Conservation (phyloP, 768 basidiomycete species). For the Lentinula edodes region DNA sequence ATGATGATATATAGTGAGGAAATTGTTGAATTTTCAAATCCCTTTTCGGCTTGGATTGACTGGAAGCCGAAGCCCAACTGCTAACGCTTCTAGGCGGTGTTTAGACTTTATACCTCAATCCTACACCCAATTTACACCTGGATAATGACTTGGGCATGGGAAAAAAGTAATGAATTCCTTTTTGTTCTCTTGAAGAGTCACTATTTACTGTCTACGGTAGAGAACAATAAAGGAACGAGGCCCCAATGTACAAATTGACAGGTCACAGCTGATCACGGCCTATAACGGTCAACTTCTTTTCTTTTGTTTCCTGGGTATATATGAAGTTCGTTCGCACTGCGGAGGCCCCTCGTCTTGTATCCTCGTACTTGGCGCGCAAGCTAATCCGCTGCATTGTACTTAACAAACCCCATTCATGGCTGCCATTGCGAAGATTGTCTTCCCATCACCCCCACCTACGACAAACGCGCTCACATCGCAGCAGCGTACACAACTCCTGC, state of each 20-base stretch:
- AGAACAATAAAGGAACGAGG: not conserved
- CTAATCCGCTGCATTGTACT: not conserved
- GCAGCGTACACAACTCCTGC: conserved; percentile 52
- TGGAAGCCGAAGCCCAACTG: too few relatives aligned
- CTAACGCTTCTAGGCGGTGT: too few relatives aligned
- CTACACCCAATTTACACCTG: too few relatives aligned
- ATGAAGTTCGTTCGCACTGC: not conserved
- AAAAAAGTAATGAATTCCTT: not conserved
- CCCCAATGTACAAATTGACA: not conserved
- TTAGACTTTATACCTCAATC: too few relatives aligned
- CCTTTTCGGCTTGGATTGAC: too few relatives aligned
- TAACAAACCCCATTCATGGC: conserved; percentile 10
- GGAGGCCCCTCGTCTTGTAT: not conserved
- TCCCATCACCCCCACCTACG: conserved; percentile 51
- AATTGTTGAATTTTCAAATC: too few relatives aligned
- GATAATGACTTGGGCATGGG: not conserved
- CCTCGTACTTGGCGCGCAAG: too few relatives aligned
- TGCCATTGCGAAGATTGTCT: conserved; percentile 27
- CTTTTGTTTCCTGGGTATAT: not conserved
- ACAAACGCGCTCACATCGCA: conserved; percentile 45
- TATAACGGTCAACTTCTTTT: not conserved
- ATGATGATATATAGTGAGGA: too few relatives aligned
- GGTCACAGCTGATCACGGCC: not conserved
- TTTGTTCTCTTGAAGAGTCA: not conserved
- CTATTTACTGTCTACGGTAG: not conserved